Evolutionary conservation across 2,329 filamentous ascomycete genomes (phyloP), one percentile per base, ranked within the genome.

Genomic region (Cercospora zeina): DNA sequence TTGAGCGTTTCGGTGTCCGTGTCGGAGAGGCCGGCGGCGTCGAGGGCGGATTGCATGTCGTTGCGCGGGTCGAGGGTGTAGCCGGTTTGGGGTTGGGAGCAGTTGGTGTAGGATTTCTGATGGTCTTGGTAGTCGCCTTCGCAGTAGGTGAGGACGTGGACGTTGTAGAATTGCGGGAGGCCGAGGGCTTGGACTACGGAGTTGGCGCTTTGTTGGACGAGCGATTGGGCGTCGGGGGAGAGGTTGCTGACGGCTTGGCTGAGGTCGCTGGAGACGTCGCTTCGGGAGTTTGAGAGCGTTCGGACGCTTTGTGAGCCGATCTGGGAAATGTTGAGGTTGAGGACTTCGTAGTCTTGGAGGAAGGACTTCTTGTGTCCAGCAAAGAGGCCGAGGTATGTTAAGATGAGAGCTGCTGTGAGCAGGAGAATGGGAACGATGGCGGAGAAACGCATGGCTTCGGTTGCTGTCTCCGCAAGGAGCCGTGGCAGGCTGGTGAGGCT

Each of bases 141-240:
- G 75, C 86, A 88, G 75, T 83, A 84, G 72, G 83, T 79, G 74
- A 87, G 81, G 59, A 87, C 70, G 71, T 88, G 84, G 14, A 82
- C 78, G 19, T 80, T 82, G 76, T 88, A 88, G 74, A 84, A 88
- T 72, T 87, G 82, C 42, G 83, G 78, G 36, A 87, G 77, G 37
- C 83, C 82, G 14, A 86, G 74, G 16, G 77, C 73, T 50, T 78
- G 72, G 19, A 81, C 79, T 27, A 83, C 71, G n/a, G 53, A 21
- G 53, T 55, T 27, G 1, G 36, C 53, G 21, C 24, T 27, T 39
- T 58, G 51, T 68, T 51, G 14, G 27, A 51, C 24, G 14, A 51
- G 47, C 21, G 27, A 10, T 14, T 24, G 47, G 30, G n/a, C 47
- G 9, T 31, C 13, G 47, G 24, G 14, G 30, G 47, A 24, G 73